phyloP scores from a whole-genome alignment of 2,329 filamentous ascomycete species.

The Aurifilum marmelostoma region DNA sequence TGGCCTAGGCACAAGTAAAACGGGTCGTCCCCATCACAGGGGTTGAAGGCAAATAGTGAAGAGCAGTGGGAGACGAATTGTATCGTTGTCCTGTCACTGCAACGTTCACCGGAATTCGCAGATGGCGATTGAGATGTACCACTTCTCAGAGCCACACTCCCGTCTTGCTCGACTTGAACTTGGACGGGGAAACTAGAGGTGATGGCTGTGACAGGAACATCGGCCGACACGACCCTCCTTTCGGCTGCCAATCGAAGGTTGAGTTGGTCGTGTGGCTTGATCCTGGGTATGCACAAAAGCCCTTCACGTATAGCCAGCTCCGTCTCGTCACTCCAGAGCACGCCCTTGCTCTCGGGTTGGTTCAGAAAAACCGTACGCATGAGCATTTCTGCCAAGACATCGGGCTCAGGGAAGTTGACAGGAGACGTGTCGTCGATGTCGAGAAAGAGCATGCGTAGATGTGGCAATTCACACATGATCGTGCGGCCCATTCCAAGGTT shows the following conservation, averaged over 20 bases:
- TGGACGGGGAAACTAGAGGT: neutral
- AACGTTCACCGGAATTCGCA: neutral
- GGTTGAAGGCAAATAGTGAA: slow-evolving; percentile 1
- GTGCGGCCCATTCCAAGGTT: slow-evolving; percentile 5
- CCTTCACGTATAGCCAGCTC: neutral
- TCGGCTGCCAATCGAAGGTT: slow-evolving; percentile 6
- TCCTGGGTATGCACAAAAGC: slow-evolving; percentile 3
- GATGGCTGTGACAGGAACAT: neutral
- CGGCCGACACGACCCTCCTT: neutral
- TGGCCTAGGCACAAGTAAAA: neutral
- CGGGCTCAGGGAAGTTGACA: neutral
- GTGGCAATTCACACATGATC: neutral
- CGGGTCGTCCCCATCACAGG: neutral
- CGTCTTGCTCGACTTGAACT: neutral
- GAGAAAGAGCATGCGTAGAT: slow-evolving; percentile 3
- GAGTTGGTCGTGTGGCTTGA: slow-evolving; percentile 6
- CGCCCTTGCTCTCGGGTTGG: neutral
- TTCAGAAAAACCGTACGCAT: slow-evolving; percentile 1
- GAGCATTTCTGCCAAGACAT: neutral
- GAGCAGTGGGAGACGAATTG: neutral
- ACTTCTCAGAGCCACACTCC: neutral
- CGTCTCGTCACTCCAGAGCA: slow-evolving; percentile 13
- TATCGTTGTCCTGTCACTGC: neutral
- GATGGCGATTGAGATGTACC: neutral
- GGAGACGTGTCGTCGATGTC: neutral